Evolutionary conservation across 2,329 filamentous ascomycete species (phyloP), one percentile per base, ranked within the genome.

Genomic region (Ilyonectria robusta): DNA sequence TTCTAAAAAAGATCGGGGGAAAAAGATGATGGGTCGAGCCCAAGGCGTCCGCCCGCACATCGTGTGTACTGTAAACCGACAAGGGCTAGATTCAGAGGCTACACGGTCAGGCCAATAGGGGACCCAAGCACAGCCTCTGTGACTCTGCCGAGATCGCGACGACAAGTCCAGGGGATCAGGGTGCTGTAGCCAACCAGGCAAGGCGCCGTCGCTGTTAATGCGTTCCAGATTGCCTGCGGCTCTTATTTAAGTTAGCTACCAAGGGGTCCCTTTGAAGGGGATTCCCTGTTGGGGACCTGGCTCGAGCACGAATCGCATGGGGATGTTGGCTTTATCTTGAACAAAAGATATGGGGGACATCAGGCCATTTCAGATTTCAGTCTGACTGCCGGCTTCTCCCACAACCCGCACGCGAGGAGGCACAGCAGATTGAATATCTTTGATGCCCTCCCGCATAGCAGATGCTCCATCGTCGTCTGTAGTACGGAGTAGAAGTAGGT

Each of bases 391-490:
- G 50, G 46, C 35, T 21, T n/a, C 8, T 26, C 51, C 51, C 33
- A 33, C 51, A 21, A 56, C 50, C 53, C 59, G 59, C 42, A 55
- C 53, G 31, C n/a, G 48, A 26, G 26, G 47, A 60, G 31, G 17
- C 42, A 60, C 19, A 53, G 7, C 47, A 17, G 26, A 3, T 21
- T 21, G 31, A 11, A 0, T 33, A 33, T 33, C 31, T 33, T 33
- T 33, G 8, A 33, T 33, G 31, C 31, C 31, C 31, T 3, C 31
- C 31, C 31, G 11, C 31, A 33, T 6, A 42, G 26, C 26, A 6
- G 26, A 4, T 26, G 26, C 40, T 42, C 15, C 8, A 4, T n/a
- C 8, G 17, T n/a, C 8, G 17, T n/a, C 8, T 6, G 17, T 42
- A 17, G 5, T 2, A 21, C 21, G 21, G 21, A 21, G 21, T 21